Evolutionary conservation across 441 rosid species (phyloP), one percentile per base, ranked within the genome.

Genomic region (Adansonia rubrostipa): DNA sequence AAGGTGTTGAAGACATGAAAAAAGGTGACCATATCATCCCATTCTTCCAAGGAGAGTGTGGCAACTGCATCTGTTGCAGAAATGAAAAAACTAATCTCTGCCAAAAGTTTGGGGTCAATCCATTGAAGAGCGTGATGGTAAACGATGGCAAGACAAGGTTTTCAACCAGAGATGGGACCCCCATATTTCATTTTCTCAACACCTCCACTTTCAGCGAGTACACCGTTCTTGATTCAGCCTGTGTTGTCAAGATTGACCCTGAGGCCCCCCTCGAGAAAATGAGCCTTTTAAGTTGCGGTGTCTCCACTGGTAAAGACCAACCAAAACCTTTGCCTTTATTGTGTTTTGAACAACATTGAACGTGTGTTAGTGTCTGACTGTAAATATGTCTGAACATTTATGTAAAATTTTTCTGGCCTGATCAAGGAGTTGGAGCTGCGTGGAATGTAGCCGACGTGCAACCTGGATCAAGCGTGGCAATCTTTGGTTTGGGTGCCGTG

Each of bases 401-500:
- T 20, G 13, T 9, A 22, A 2, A 9, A 9, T 20, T 11, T 48
- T 50, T 22, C 1, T 70, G 11, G 3, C 42, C 4, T 14, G 13
- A 50, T 50, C 42, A 20, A 70, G 75, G 75, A 2, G 75, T 71
- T 2, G 75, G 75, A 54, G 75, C 75, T 3, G 75, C 75, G 33
- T 71, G 75, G 75, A 71, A 71, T 33, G 75, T 71, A 33, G 75
- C 75, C 28, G 5, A 71, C 14, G 48, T 71, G 9, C 75, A 71
- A 9, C 75, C 75, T 0, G 75, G 75, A 33, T 71, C 75, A 9
- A 71, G 28, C 48, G 75, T 71, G n/a, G 75, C 75, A 33, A 53
- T 71, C 48, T 71, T 71, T n/a, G 75, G 75, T 9, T 28, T 71
- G n/a, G 75, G 75, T n/a, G 75, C 75, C 48, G 75, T 71, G 62